Evolutionary conservation across 257 asterid genomes (phyloP).

Genomic region (Lycium barbarum): DNA sequence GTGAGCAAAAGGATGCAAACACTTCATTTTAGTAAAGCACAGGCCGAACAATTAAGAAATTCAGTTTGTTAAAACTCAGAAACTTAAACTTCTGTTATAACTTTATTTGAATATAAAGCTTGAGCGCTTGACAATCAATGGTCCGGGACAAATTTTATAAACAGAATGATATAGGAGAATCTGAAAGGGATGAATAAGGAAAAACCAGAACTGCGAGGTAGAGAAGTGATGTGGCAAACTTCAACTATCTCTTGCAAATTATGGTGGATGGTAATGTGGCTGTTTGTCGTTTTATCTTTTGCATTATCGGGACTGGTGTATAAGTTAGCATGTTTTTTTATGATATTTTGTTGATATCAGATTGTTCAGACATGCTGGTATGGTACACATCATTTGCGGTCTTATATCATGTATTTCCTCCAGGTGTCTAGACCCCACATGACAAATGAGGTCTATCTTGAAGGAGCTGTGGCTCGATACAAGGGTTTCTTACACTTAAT

Average conservation of each 20-base stretch:
- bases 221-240: background rate
- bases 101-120: background rate
- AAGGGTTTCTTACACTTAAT: conserved; percentile 91
- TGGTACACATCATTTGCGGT: background rate
- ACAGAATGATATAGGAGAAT: background rate
- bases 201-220: background rate
- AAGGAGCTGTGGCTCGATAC: conserved; percentile 93
- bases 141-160: background rate
- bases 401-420: conserved; percentile 24
- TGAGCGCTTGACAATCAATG: background rate
- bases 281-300: background rate
- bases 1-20: conserved; percentile 42
- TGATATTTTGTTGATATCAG: background rate
- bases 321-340: background rate
- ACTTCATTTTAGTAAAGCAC: conserved; percentile 13
- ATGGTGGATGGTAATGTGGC: background rate
- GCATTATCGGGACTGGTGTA: background rate
- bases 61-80: background rate
- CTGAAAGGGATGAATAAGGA: background rate
- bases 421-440: conserved; percentile 77
- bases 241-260: background rate
- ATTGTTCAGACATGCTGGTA: background rate
- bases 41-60: background rate
- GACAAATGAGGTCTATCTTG: conserved; percentile 62
- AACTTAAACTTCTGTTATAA: background rate